phyloP scores from a whole-genome alignment of 78 protist genomes.

The Isochrysis galbana region DNA sequence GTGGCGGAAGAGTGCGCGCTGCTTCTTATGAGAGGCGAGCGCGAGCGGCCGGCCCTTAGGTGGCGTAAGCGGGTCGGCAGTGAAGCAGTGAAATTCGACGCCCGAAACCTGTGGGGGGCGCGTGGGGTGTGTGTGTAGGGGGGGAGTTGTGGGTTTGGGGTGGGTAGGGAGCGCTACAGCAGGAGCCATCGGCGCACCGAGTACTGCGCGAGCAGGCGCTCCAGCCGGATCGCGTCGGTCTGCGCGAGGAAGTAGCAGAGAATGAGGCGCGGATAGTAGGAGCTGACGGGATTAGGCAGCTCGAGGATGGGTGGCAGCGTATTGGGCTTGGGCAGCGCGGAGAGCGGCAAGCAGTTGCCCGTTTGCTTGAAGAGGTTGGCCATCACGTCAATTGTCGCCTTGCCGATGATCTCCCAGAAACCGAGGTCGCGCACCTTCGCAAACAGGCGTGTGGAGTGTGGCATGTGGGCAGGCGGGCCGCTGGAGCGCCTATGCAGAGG shows the following conservation, averaged over 20 bases:
- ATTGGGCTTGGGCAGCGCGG: neutral
- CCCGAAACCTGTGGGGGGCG: no score
- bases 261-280: neutral
- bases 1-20: neutral
- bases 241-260: constrained; percentile 9
- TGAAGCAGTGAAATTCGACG: neutral
- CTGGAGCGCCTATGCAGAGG: neutral
- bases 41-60: neutral
- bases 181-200: neutral
- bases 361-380: neutral
- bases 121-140: no score
- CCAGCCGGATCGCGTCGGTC: neutral
- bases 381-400: neutral
- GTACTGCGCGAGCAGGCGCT: neutral
- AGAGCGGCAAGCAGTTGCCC: neutral
- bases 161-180: no score
- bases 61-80: neutral
- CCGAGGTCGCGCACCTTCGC: neutral
- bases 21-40: neutral
- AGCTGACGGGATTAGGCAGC: neutral
- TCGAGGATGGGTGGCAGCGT: neutral
- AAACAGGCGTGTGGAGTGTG: neutral
- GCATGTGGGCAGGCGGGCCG: neutral
- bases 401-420: neutral
- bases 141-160: neutral